Percentiles rank a stretch among this genome's conserved stretches.
phyloP scores from a whole-genome alignment of 495 filamentous ascomycete genomes.

The Podospora comata region DNA sequence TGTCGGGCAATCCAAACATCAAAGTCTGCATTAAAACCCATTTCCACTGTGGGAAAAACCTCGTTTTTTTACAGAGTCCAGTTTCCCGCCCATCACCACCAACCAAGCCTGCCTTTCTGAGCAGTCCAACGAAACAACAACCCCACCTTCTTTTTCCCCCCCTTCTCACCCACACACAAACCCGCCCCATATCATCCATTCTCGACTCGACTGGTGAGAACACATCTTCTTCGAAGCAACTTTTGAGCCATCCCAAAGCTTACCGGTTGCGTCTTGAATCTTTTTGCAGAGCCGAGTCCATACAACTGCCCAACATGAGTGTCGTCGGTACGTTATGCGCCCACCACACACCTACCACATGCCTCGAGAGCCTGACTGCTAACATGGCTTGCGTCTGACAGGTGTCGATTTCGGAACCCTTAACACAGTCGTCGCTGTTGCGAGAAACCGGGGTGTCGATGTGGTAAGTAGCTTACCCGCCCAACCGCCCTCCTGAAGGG shows the following conservation, averaged over 20 bases:
- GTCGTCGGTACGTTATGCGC: slow-evolving; percentile 42
- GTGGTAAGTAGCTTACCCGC: slow-evolving; percentile 68
- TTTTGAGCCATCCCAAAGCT: slow-evolving; percentile 22
- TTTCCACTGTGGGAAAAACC: slow-evolving; percentile 3
- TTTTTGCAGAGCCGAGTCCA: slow-evolving; percentile 24
- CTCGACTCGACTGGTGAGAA: slow-evolving; percentile 15
- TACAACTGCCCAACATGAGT: slow-evolving; percentile 44
- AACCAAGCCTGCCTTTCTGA: slow-evolving; percentile 3
- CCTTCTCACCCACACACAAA: slow-evolving; percentile 1
- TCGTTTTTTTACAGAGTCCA: background rate
- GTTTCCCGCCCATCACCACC: background rate
- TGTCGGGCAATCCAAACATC: no score
- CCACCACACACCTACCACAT: background rate
- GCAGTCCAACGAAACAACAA: background rate
- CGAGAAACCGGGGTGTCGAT: slow-evolving; percentile 96
- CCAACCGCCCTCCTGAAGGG: background rate
- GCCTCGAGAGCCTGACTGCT: background rate
- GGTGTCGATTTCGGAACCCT: slow-evolving; percentile 96
- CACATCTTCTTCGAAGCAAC: background rate
- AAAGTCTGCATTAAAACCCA: no score
- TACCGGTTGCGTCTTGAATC: slow-evolving; percentile 20
- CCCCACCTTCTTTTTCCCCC: slow-evolving; percentile 7
- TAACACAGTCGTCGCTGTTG: slow-evolving; percentile 96
- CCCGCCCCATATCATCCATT: slow-evolving; percentile 6
- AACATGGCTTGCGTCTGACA: slow-evolving; percentile 16